Evolutionary conservation across 371 early-diverging fungal species (phyloP), one percentile per base, ranked within the genome.

Genomic region (Mucor plumbeus): DNA sequence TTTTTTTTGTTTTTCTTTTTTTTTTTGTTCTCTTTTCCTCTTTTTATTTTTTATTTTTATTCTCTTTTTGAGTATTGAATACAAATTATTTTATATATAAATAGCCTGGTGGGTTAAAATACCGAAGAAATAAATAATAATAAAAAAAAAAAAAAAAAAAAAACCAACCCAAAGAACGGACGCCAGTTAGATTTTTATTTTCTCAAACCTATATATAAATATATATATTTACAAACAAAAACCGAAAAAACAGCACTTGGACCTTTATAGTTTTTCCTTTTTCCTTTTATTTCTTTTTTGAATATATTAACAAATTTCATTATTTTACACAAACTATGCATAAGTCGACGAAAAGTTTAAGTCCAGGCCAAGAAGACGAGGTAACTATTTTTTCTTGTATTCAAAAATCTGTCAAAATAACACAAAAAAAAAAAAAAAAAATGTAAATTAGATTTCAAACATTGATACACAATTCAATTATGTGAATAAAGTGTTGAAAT

Each of bases 401-500:
- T 26, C 26, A 3, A 21, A 50, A 35, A 65, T 21, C 48, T 63
- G 40, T 53, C 63, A 63, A 53, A 21, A 0, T 50, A 26, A 56
- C 40, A 26, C 0, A 7, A 14, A 3, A 21, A 3, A 10, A 40
- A 17, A n/a, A n/a, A n/a, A n/a, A n/a, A n/a, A n/a, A n/a, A n/a
- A n/a, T n/a, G n/a, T n/a, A n/a, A n/a, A 26, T 6, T 58, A 78
- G 82, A 58, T 75, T 57, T 39, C 69, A 19, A 77, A 69, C 61
- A 79, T 83, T 54, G 77, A 78, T 43, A 59, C 79, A 39, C 80
- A 83, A 33, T 64, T 70, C 21, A 77, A 79, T 11, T 72, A 74
- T 70, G 71, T 80, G 8, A 80, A 77, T 44, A 70, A 72, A 50
- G 71, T 80, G 13, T 63, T 78, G 33, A 80, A 80, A 64, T 80